Base-by-base conservation (phyloP, 148 eudicot species). In the Suaeda aralocaspica region DNA sequence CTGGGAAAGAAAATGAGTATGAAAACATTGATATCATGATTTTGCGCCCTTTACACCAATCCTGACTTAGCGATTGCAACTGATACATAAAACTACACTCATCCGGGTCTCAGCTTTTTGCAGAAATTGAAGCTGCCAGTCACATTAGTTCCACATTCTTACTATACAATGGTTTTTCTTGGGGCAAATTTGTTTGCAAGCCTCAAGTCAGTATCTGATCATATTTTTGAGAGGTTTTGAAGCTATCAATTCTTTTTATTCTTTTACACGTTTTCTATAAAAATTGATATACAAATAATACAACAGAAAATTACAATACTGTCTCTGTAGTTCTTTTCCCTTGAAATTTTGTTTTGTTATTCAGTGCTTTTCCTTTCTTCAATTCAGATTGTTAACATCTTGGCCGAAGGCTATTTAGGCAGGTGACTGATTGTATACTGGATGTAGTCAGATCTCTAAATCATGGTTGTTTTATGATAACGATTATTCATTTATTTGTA, bases 101-200 rank as follows among this genome's bases (percentile, higher is more conserved):
- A 53, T 36, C 42, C 70, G 70, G 74, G 79, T 52, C 14, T 55
- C 22, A 11, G 41, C 2, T 9, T 24, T 24, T 21, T 42, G 21
- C 30, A 26, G 71, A 70, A 36, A 10, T 57, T 22, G 22, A 28
- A 56, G 39, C 64, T 57, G 36, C 69, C 26, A 7, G 52, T 58
- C 39, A 57, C 64, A 49, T 42, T 28, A 67, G 14, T 46, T 57
- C 48, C 74, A 31, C 33, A 56, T 62, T 31, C 45, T 31, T n/a
- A 11, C n/a, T 44, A 56, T 51, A 8, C 12, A 41, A 53, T 53
- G 62, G 29, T 49, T 30, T 30, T 30, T 51, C 29, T 26, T 12
- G 33, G 14, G 44, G 68, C 2, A 12, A 36, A 5, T 2, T 34
- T 73, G 28, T 22, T 13, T 55, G 12, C 14, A 52, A 51, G 71